Percentiles rank a stretch among this genome's conserved stretches.
Evolutionary conservation across 2,329 filamentous ascomycete genomes (phyloP).

Genomic region (Conoideocrella luteorostrata): DNA sequence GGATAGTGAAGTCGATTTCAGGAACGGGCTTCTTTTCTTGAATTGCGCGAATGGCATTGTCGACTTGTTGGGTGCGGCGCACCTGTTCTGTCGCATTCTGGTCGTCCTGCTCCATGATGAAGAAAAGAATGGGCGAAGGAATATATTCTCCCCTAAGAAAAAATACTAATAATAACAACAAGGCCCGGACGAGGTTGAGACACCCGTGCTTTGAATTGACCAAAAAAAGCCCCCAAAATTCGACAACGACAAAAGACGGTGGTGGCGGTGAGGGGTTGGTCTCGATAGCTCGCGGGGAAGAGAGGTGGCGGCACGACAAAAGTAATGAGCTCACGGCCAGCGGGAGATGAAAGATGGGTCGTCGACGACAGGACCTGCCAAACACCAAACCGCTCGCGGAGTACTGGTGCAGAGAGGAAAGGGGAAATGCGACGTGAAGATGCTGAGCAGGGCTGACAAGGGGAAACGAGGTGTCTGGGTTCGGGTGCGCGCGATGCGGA

Average conservation of each 20-base stretch:
- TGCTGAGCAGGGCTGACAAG: conserved; percentile 21
- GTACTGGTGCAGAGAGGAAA: conserved; percentile 3
- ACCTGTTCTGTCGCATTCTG: conserved; percentile 32
- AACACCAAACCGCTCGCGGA: not conserved
- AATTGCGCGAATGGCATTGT: conserved; percentile 88
- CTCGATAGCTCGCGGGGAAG: not conserved
- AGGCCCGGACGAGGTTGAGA: not conserved
- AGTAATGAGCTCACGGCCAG: conserved; percentile 10
- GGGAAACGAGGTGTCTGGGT: conserved; percentile 9
- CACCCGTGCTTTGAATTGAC: conserved; percentile 7
- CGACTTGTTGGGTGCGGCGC: conserved; percentile 58
- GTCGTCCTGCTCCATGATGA: conserved; percentile 43
- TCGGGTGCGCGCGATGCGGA: not conserved
- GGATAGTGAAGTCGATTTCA: conserved; percentile 97
- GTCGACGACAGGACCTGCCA: not conserved
- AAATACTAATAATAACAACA: no score
- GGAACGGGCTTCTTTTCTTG: conserved; percentile 91
- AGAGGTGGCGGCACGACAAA: not conserved
- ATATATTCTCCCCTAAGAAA: no score
- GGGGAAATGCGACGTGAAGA: conserved; percentile 15
- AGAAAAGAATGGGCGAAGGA: not conserved
- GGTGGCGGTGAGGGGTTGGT: conserved; percentile 9
- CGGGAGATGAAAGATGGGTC: conserved; percentile 7
- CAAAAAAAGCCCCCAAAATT: conserved; percentile 11
- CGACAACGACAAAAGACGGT: conserved; percentile 19